A percentile compares a stretch with the other conserved stretches of the same genome.
phyloP scores from a whole-genome alignment of 768 basidiomycete genomes.

The Pholiota conissans region DNA sequence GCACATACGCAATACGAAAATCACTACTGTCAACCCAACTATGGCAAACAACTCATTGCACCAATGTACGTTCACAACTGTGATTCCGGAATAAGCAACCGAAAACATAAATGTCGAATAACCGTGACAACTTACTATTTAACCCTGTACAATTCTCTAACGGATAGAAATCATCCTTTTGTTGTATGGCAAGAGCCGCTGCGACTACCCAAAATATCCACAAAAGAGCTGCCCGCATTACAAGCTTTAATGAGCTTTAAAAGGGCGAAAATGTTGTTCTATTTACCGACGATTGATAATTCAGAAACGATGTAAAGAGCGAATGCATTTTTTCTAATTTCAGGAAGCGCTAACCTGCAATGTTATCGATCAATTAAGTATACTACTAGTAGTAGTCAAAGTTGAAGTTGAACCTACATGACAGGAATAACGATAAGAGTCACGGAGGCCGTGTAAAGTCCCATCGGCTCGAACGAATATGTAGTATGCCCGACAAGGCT shows the following conservation, averaged over 20 bases:
- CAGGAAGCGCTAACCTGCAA: slow-evolving; percentile 10
- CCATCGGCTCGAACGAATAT: slow-evolving; percentile 12
- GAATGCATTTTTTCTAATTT: slow-evolving; percentile 16
- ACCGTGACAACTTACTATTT: neutral
- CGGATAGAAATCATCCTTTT: slow-evolving; percentile 5
- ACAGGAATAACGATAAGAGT: slow-evolving; percentile 9
- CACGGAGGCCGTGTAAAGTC: slow-evolving; percentile 1
- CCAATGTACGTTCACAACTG: neutral
- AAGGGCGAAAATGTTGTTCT: neutral
- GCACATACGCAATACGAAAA: slow-evolving; percentile 14
- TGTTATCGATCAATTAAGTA: no score
- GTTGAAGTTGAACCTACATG: slow-evolving; percentile 2
- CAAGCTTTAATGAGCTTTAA: neutral
- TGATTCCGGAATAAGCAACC: neutral
- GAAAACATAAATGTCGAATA: neutral
- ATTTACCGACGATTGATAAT: neutral
- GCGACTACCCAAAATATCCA: slow-evolving; percentile 16
- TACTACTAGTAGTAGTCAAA: no score
- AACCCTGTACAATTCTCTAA: slow-evolving; percentile 1
- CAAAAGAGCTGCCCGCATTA: neutral
- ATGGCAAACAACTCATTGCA: slow-evolving; percentile 15
- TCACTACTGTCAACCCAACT: slow-evolving; percentile 6
- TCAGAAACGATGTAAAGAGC: slow-evolving; percentile 11
- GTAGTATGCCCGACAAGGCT: neutral
- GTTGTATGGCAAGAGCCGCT: slow-evolving; percentile 13